Conservation (phyloP, 2,329 filamentous ascomycete species). For the Tolypocladium cylindrosporum region DNA sequence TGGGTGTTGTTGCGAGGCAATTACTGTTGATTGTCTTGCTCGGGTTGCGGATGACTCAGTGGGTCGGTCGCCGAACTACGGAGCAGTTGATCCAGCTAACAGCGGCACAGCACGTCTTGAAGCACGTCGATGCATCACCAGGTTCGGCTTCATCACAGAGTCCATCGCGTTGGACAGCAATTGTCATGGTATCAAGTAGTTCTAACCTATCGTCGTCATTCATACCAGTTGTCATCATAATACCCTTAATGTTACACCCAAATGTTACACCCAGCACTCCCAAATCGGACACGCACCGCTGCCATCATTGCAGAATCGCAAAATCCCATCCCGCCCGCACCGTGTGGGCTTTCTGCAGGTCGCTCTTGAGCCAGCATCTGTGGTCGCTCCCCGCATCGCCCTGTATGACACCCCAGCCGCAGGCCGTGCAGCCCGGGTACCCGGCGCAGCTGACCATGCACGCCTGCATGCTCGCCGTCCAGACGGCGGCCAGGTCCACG, state of each 20-base stretch:
- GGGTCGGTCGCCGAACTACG: neutral
- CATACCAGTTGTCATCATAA: neutral
- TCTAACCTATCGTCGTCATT: neutral
- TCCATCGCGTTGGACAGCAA: neutral
- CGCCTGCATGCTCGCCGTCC: constrained; percentile 28
- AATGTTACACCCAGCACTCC: neutral
- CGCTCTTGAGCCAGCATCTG: constrained; percentile 33
- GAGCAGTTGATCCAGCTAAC: no score
- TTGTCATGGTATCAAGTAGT: neutral
- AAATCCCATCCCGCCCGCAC: constrained; percentile 31
- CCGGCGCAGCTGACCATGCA: constrained; percentile 35
- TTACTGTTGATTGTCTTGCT: neutral
- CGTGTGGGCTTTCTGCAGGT: constrained; percentile 19
- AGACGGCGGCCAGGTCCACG: constrained; percentile 22
- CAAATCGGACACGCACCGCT: neutral
- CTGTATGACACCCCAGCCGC: constrained; percentile 32
- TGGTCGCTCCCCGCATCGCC: constrained; percentile 28
- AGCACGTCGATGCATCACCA: no score
- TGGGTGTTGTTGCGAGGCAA: neutral
- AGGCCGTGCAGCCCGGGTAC: constrained; percentile 27
- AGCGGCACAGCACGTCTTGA: no score
- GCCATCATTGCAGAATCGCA: constrained; percentile 21
- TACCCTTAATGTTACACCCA: neutral
- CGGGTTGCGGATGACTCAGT: neutral
- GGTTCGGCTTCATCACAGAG: no score